Percentiles rank a stretch among this genome's conserved stretches.
Conservation (phyloP, 352 stramenopile species). For the Phytopythium kandeliae region DNA sequence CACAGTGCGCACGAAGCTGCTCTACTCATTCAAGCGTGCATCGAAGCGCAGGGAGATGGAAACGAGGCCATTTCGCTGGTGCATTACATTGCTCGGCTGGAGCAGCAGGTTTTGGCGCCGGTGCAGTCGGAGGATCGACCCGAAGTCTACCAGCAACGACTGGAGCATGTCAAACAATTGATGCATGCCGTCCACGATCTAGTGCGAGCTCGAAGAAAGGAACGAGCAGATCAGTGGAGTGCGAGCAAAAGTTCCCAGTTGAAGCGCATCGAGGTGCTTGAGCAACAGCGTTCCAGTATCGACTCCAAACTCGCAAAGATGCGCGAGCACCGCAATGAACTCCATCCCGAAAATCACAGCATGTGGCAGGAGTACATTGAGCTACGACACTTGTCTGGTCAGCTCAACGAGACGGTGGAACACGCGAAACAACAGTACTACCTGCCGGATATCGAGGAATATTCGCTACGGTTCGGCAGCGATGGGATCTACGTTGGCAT, state of each 20-base stretch:
- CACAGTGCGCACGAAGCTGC: slow-evolving; percentile 37
- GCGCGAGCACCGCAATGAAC: slow-evolving; percentile 25
- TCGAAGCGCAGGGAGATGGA: slow-evolving; percentile 42
- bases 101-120: slow-evolving; percentile 33
- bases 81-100: slow-evolving; percentile 47
- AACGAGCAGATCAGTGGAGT: slow-evolving; percentile 43
- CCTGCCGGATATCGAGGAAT: slow-evolving; percentile 52
- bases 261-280: slow-evolving; percentile 65
- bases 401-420: slow-evolving; percentile 56
- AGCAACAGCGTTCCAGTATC: slow-evolving; percentile 49
- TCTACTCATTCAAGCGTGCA: slow-evolving; percentile 42
- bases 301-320: slow-evolving; percentile 59
- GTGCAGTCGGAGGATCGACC: slow-evolving; percentile 1
- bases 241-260: slow-evolving; percentile 47
- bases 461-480: slow-evolving; percentile 56
- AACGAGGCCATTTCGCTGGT: slow-evolving; percentile 28
- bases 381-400: slow-evolving; percentile 49
- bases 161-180: slow-evolving; percentile 40
- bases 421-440: slow-evolving; percentile 65
- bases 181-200: slow-evolving; percentile 47
- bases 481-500: slow-evolving; percentile 70
- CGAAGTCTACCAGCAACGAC: slow-evolving; percentile 13
- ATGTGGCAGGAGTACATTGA: slow-evolving; percentile 70
- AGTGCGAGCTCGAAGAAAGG: slow-evolving; percentile 37
- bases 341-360: slow-evolving; percentile 39